Conservation (phyloP, 2,329 filamentous ascomycete species). For the Aureobasidium sp. region DNA sequence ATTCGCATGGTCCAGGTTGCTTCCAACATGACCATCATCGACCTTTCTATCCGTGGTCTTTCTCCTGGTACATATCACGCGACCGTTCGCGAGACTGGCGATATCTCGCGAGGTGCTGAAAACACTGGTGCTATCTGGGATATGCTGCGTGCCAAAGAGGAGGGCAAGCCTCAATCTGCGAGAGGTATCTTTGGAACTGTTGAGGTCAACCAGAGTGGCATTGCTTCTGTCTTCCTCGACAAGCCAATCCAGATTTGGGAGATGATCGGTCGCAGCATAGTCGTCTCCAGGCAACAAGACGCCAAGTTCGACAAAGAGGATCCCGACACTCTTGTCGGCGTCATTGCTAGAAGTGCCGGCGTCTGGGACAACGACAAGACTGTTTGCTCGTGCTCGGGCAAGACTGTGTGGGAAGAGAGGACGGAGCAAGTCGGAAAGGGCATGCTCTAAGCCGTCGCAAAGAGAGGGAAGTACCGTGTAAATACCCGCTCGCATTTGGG, state of each 20-base stretch:
- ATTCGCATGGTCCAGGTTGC: slow-evolving; percentile 90
- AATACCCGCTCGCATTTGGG: neutral
- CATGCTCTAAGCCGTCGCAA: slow-evolving; percentile 59
- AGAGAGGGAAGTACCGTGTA: neutral
- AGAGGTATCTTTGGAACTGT: slow-evolving; percentile 66
- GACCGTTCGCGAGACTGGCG: slow-evolving; percentile 75
- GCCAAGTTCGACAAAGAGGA: slow-evolving; percentile 58
- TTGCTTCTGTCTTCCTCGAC: slow-evolving; percentile 73
- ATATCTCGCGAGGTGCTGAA: slow-evolving; percentile 74
- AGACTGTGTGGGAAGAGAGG: slow-evolving; percentile 96
- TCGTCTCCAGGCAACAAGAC: slow-evolving; percentile 63
- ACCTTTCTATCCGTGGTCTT: slow-evolving; percentile 78
- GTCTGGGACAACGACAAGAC: slow-evolving; percentile 99
- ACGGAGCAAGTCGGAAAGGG: slow-evolving; percentile 82
- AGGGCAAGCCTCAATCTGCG: slow-evolving; percentile 34
- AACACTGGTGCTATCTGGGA: slow-evolving; percentile 82
- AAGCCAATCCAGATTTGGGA: slow-evolving; percentile 86
- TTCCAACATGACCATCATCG: slow-evolving; percentile 69
- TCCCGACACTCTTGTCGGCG: slow-evolving; percentile 77
- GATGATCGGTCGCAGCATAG: slow-evolving; percentile 86
- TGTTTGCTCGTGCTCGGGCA: slow-evolving; percentile 93
- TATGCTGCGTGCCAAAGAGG: slow-evolving; percentile 38
- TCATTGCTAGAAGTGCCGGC: slow-evolving; percentile 92
- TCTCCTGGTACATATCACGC: slow-evolving; percentile 73
- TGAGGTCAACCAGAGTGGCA: slow-evolving; percentile 64